A percentile compares a stretch with the other conserved stretches of the same genome.
Conservation (phyloP, 345 rosid species). For the Excoecaria agallocha region DNA sequence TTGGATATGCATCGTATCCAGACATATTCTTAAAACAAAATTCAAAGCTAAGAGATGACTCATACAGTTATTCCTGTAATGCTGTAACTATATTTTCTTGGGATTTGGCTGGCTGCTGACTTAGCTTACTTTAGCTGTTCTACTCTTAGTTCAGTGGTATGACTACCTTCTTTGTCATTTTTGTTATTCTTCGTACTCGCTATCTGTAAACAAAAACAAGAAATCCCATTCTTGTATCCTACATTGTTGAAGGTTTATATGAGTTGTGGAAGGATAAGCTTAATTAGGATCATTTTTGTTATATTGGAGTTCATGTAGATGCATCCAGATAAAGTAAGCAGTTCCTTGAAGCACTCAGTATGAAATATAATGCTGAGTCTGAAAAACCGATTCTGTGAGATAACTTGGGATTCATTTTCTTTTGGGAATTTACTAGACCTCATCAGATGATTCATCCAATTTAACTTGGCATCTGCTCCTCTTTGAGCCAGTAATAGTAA, state of each 20-base stretch:
- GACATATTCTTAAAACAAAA: background rate
- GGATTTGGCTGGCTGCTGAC: background rate
- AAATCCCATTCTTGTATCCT: background rate
- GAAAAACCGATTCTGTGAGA: background rate
- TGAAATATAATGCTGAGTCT: background rate
- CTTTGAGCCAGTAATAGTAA: background rate
- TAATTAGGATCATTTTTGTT: background rate
- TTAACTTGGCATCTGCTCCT: slow-evolving; percentile 2
- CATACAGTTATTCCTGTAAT: background rate
- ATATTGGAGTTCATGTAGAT: background rate
- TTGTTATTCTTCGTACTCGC: no score
- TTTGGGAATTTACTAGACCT: background rate
- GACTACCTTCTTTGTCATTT: no score
- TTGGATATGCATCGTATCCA: background rate
- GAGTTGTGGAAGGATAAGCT: background rate
- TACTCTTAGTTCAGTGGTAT: background rate
- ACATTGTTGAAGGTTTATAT: background rate
- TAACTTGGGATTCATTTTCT: background rate
- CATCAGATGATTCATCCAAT: background rate
- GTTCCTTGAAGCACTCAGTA: background rate
- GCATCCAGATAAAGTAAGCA: background rate
- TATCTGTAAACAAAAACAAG: background rate
- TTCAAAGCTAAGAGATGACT: background rate
- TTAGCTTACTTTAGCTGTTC: background rate
- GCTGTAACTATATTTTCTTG: background rate